Evolutionary conservation across 1,284 basidiomycete species (phyloP), one percentile per base, ranked within the genome.

Genomic region (Cutaneotrichosporon cyanovorans): DNA sequence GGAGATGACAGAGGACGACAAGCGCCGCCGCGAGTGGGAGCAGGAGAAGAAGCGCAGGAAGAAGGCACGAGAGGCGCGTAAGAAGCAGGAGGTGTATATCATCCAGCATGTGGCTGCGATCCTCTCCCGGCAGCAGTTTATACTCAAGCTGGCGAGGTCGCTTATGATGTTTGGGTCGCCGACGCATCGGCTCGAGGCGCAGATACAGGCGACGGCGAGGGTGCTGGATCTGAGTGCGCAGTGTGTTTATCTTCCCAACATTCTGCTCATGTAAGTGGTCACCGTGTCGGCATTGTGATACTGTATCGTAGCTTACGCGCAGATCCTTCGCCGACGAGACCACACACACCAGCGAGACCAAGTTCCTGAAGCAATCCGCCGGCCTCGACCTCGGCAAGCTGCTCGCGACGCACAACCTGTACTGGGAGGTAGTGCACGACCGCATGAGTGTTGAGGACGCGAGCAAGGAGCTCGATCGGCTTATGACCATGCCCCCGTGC

Each of bases 111-210:
- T 92, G 20, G 88, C 88, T 4, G 83, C 85, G 48, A 84, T 92
- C 56, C 76, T 92, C 40, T 80, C 84, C 59, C 78, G 90, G 18
- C 88, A 93, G 67, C 85, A 91, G 57, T 93, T 93, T 72, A 77
- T 95, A 50, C 74, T 91, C 66, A 93, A 93, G 74, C 78, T 93
- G 32, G 80, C 85, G 15, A 79, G 89, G 37, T 83, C 87, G 10
- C 80, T 95, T 75, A 92, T 93, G 87, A 91, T 91, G 87, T 93
- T 91, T 57, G 88, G 88, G 33, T 86, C 83, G 2, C 88, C 90
- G n/a, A 82, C 84, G 3, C 88, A 93, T 68, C 82, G 89, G 37
- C 77, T 93, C 37, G 86, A 85, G 63, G 80, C 86, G 8, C 88
- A 92, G 68, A 84, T 92, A 56, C 83, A 85, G 67, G 81, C 84